Evolutionary conservation across 2,329 filamentous ascomycete species (phyloP).

Genomic region (Cladosporium austrohemisphaericum): DNA sequence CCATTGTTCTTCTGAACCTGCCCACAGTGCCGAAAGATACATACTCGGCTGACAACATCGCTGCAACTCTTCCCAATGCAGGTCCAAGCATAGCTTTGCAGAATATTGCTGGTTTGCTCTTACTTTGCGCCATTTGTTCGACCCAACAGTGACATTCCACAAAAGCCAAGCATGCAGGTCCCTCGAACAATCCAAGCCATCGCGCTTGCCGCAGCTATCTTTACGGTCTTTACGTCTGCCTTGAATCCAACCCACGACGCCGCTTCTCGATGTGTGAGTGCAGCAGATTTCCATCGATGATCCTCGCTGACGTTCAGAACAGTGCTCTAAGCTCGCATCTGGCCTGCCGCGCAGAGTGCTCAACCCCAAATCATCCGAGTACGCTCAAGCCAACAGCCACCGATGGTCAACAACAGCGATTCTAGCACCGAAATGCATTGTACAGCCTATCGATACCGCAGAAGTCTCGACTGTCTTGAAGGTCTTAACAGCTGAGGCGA

Average conservation of each 20-base stretch:
- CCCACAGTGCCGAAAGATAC: too few relatives aligned
- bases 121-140: too few relatives aligned
- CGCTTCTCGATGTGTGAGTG: background rate
- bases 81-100: too few relatives aligned
- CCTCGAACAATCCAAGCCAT: too few relatives aligned
- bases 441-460: background rate
- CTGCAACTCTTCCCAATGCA: too few relatives aligned
- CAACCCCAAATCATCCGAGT: background rate
- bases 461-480: background rate
- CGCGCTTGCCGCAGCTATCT: background rate
- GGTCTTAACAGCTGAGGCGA: background rate
- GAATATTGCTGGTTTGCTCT: too few relatives aligned
- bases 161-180: too few relatives aligned
- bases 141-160: too few relatives aligned
- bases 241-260: background rate
- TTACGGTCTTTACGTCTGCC: background rate
- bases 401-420: constrained; percentile 7
- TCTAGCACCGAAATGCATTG: constrained; percentile 1
- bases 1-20: too few relatives aligned
- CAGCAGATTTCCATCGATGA: background rate
- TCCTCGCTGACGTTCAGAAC: background rate
- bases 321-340: constrained; percentile 2
- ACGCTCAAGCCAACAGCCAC: background rate
- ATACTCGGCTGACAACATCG: too few relatives aligned
- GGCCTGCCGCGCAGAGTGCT: constrained; percentile 1